These are phyloP conservation scores for Linanthus parryae DNA, from an alignment of 148 eudicot species.

Conservation along the genomic window DNA sequence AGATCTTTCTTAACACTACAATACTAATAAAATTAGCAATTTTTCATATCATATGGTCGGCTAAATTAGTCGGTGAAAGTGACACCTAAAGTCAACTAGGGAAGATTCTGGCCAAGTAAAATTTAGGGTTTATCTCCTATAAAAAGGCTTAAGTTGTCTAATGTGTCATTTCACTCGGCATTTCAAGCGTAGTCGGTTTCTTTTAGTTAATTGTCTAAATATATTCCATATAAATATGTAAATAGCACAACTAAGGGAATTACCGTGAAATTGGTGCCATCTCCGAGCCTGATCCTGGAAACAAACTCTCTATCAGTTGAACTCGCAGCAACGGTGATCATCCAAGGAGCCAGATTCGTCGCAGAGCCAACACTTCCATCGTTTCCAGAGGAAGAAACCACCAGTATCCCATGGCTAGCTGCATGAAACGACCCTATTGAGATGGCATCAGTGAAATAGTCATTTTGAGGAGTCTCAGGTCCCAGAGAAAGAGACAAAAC, in stretches of 20 bases:
- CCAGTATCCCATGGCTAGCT: slow-evolving; percentile 34
- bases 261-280: slow-evolving; percentile 35
- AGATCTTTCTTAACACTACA: no score
- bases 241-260: neutral
- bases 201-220: no score
- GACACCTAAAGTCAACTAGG: no score
- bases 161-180: no score
- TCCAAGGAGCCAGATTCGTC: slow-evolving; percentile 52
- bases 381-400: slow-evolving; percentile 43
- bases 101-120: no score
- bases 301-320: slow-evolving; percentile 41
- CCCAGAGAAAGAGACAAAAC: slow-evolving; percentile 40
- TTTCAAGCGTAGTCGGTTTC: no score
- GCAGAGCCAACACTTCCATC: slow-evolving; percentile 38
- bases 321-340: slow-evolving; percentile 48
- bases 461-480: slow-evolving; percentile 39
- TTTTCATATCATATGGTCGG: no score
- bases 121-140: no score
- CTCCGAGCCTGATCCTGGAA: slow-evolving; percentile 36
- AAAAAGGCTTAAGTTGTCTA: no score
- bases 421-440: slow-evolving; percentile 48
- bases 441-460: slow-evolving; percentile 48
- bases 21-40: no score
- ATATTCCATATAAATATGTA: no score
- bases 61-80: no score